phyloP scores from a whole-genome alignment of 1,139 yeast genomes.

The Eremothecium cymbalariae region DNA sequence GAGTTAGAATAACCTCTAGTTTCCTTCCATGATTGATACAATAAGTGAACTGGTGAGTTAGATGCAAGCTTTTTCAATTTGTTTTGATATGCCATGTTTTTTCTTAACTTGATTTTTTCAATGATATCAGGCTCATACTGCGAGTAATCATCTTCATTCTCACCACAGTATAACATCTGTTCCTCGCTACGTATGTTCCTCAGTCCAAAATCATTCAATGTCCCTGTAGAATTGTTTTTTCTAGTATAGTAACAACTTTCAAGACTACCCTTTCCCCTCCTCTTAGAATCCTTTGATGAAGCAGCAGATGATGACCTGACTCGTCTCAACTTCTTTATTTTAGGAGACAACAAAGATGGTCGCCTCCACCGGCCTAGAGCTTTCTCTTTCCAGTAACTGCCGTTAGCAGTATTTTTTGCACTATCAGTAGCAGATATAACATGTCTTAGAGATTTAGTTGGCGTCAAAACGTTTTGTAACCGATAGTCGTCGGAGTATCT shows the following conservation, averaged over 20 bases:
- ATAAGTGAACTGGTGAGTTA: slow-evolving; percentile 5
- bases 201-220: not conserved
- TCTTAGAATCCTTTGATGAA: slow-evolving; percentile 1
- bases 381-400: slow-evolving; percentile 4
- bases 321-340: not conserved
- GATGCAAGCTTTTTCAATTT: slow-evolving; percentile 3
- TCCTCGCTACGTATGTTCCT: not conserved
- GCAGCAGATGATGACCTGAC: slow-evolving; percentile 2
- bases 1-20: slow-evolving; percentile 5
- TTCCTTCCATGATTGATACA: slow-evolving; percentile 6
- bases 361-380: slow-evolving; percentile 4
- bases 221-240: not conserved
- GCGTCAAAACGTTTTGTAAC: slow-evolving; percentile 4
- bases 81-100: slow-evolving; percentile 5
- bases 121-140: slow-evolving; percentile 1
- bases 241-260: not conserved
- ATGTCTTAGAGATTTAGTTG: not conserved
- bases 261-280: not conserved
- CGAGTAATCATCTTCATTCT: not conserved
- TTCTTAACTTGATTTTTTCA: slow-evolving; percentile 2
- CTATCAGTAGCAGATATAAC: not conserved
- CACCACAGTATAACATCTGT: not conserved
- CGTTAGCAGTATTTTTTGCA: slow-evolving; percentile 1
- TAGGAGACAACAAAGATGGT: not conserved
- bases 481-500: slow-evolving; percentile 1